These are phyloP conservation scores for Penicillium hordei DNA, from an alignment of 2,329 filamentous ascomycete genomes.

Conservation along the genomic window DNA sequence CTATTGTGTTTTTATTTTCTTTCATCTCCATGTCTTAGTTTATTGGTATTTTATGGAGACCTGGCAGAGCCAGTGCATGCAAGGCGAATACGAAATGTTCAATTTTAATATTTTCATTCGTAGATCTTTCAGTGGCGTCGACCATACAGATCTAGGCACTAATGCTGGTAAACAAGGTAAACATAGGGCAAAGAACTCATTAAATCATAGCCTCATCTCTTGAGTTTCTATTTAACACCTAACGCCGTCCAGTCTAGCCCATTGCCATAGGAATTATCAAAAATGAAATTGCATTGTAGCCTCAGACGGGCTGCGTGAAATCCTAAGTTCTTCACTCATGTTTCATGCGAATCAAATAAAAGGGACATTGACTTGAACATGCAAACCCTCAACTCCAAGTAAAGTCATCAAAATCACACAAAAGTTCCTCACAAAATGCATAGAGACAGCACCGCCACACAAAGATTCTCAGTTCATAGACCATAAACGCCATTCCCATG, in stretches of 20 bases:
- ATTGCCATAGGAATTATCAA: background rate
- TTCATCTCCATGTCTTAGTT: constrained; percentile 10
- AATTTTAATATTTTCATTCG: background rate
- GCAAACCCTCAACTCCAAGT: background rate
- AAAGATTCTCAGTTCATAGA: background rate
- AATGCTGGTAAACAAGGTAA: background rate
- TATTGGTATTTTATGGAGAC: constrained; percentile 13
- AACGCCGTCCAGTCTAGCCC: background rate
- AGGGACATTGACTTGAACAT: background rate
- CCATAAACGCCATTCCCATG: constrained; percentile 1
- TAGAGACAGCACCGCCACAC: background rate
- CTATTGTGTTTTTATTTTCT: constrained; percentile 4
- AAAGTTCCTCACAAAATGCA: constrained; percentile 1
- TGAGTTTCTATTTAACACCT: background rate
- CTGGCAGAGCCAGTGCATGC: constrained; percentile 19
- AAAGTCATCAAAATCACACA: background rate
- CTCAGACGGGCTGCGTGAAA: background rate
- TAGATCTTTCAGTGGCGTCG: background rate
- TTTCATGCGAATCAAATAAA: background rate
- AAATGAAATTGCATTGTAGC: background rate
- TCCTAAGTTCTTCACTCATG: background rate
- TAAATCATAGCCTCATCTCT: no score
- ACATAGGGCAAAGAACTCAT: background rate
- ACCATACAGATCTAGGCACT: background rate
- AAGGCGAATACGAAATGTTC: constrained; percentile 1